Base-by-base conservation (phyloP, 2,329 filamentous ascomycete species). In the Boeremia lycopersici region DNA sequence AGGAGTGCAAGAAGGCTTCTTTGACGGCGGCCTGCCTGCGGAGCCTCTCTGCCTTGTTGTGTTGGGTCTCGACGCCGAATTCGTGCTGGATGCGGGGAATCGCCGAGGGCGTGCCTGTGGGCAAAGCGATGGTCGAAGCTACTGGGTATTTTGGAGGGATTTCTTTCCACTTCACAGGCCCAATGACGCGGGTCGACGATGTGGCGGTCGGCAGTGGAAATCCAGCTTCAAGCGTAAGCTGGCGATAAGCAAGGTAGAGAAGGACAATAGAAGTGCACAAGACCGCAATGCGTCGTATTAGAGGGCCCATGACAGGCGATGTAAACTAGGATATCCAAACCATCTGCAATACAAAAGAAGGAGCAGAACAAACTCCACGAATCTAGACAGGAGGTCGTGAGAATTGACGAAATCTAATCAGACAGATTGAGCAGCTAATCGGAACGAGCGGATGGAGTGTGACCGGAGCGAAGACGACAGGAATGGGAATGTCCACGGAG, bases 31-130 rank as follows among this genome's bases (percentile, higher is more conserved):
- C 52, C 48, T 69, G 67, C 41, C 76, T 62, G 8, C 67, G 55
- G 28, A 72, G 50, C 31, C 74, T 62, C 54, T 73, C 57, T 38
- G 69, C 60, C 52, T 65, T 67, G 51, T 65, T 69, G 48, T 70
- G 64, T 30, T 63, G 63, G n/a, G 71, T 69, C 59, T 76, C 74
- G 2, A 62, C 62, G 45, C 64, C 63, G 48, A 74, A 76, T 6
- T 71, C 63, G 46, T 72, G 70, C 55, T 77, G 75, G 49, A 77
- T 75, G 42, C 53, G 62, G 6, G 74, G 74, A 25, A 77, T 74
- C 0, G 63, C 26, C 4, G 52, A 19, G 8, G 73, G 63, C 9
- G 49, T 60, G 23, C 68, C 72, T 9, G 65, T 67, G 3, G 75
- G 75, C 15, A 77, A 59, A 9, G 68, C 33, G 3, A 68, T 67